Conservation (phyloP, 441 rosid genomes). For the Jatropha multifida region DNA sequence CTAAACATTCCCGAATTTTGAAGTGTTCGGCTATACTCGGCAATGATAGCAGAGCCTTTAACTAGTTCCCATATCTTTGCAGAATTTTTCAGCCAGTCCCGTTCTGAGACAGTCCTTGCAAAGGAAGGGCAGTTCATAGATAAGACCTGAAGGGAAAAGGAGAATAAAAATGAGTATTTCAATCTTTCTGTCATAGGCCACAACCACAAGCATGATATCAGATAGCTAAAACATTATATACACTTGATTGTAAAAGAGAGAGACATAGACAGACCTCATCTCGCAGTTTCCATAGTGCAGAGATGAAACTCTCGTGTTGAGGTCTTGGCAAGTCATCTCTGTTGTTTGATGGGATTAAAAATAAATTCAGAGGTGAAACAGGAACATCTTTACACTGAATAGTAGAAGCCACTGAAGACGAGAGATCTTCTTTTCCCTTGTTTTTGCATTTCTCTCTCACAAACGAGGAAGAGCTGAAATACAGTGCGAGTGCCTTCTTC, state of each 20-base stretch:
- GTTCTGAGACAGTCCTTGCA: conserved; percentile 60
- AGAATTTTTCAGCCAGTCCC: conserved; percentile 77
- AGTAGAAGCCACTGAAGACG: conserved; percentile 10
- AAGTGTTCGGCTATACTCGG: conserved; percentile 58
- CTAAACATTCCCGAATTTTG: conserved; percentile 61
- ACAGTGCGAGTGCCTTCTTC: conserved; percentile 45
- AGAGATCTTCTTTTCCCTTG: conserved; percentile 23
- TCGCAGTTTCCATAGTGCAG: conserved; percentile 53
- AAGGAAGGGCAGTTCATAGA: conserved; percentile 59
- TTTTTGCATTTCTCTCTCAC: conserved; percentile 33
- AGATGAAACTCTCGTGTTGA: conserved; percentile 50
- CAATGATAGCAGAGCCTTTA: conserved; percentile 58
- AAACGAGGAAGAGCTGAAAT: conserved; percentile 58
- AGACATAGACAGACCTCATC: conserved; percentile 51
- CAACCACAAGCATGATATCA: neutral
- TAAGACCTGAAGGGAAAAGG: conserved; percentile 45
- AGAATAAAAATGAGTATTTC: neutral
- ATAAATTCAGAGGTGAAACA: conserved; percentile 33
- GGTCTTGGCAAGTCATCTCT: conserved; percentile 46
- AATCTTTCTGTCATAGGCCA: neutral
- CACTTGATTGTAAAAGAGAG: neutral
- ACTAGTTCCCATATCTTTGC: conserved; percentile 84
- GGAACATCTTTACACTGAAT: conserved; percentile 28
- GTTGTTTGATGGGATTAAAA: conserved; percentile 51
- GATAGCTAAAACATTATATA: neutral